Base-by-base conservation (phyloP, 208 protist species). In the Zelonia costaricensis region DNA sequence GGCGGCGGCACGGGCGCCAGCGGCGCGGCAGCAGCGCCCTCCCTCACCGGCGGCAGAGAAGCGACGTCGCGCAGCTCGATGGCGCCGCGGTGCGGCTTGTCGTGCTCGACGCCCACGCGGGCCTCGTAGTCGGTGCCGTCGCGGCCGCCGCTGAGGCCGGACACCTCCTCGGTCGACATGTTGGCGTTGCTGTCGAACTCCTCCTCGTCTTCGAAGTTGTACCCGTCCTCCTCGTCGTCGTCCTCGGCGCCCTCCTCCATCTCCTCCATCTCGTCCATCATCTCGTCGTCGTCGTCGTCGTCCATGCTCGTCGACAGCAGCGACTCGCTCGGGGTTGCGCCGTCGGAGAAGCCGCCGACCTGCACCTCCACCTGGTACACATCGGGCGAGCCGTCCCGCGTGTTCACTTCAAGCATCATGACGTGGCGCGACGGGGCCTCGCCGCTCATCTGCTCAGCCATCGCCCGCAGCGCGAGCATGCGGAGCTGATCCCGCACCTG, bases 371-470 rank as follows among this genome's bases (percentile, higher is more conserved):
- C 49, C 45, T 66, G 66, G 25, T 57, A 73, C 31, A 66, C 22
- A 20, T 73, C 58, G 18, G 57, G 66, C 9, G 44, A 45, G 43
- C 66, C 57, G 27, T 73, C 66, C 7, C 43, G 59, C 42, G 57
- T 61, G 66, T 66, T 73, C 36, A 73, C 51, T 44, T 64, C 59
- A 18, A 73, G 52, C 66, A 63, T 73, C 66, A 73, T 73, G 28
- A 73, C 66, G 16, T 62, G 66, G 4, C 58, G 66, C 7, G 57
- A 61, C 12, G 66, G 38, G 2, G 48, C 54, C 12, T 62, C 62
- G 27, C 61, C 61, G 40, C 56, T 69, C 23, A 69, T 49, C 61
- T 76, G 62, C 33, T 65, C 62, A 13, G 62, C 62, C 33, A 69
- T 48, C 12, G 61, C 62, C 28, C 60, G 55, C 33, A 76, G 13